Conservation (phyloP, 257 asterid species). For the Petrea volubilis region DNA sequence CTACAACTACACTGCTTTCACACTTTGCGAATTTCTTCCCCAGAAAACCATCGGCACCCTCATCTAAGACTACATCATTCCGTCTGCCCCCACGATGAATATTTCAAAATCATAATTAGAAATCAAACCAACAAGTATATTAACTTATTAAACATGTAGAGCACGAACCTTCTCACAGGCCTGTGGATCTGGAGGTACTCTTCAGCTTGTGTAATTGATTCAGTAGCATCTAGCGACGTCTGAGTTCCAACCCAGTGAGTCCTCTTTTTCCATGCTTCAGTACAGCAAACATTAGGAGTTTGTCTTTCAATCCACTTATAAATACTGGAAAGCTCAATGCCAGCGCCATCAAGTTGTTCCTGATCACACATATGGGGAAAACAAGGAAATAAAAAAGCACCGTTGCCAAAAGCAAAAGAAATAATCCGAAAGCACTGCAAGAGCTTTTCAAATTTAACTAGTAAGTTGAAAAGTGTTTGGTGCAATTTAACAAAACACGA, state of each 20-base stretch:
- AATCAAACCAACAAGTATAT: background rate
- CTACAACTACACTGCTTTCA: slow-evolving; percentile 31
- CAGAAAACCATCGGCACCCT: slow-evolving; percentile 79
- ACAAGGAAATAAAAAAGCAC: background rate
- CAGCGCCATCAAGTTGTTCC: slow-evolving; percentile 88
- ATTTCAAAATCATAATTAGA: slow-evolving; percentile 21
- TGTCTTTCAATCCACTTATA: slow-evolving; percentile 76
- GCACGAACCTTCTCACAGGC: slow-evolving; percentile 57
- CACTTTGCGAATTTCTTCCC: slow-evolving; percentile 44
- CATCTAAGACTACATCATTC: background rate
- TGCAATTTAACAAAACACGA: background rate
- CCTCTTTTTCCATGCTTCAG: slow-evolving; percentile 75
- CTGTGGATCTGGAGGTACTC: slow-evolving; percentile 64
- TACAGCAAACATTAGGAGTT: slow-evolving; percentile 59
- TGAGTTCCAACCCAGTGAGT: slow-evolving; percentile 35
- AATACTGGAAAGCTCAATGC: slow-evolving; percentile 65
- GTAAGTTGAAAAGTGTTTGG: background rate
- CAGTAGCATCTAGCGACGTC: slow-evolving; percentile 43
- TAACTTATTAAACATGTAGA: background rate
- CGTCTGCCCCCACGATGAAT: slow-evolving; percentile 35
- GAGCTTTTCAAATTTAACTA: background rate
- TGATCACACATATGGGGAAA: slow-evolving; percentile 18
- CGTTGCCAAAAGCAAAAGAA: background rate
- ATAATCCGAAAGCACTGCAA: background rate
- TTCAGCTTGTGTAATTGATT: slow-evolving; percentile 53